Evolutionary conservation across 1,139 yeast genomes (phyloP).

Genomic region (Chernovozyma aurita): DNA sequence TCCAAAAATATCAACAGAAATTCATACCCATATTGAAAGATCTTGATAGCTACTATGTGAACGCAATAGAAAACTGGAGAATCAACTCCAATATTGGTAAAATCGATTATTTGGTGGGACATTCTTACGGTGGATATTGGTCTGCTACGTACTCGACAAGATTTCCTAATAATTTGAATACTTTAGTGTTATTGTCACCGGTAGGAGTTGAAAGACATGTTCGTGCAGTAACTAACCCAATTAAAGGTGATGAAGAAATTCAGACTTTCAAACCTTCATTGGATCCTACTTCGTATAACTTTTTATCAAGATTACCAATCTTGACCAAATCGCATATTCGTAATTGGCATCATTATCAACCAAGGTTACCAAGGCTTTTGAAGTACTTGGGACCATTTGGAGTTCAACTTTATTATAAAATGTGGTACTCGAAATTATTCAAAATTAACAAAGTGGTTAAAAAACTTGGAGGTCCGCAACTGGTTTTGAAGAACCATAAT

Average conservation of each 20-base stretch:
- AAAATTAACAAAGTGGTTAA: slow-evolving; percentile 40
- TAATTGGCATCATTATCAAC: slow-evolving; percentile 38
- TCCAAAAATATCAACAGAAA: slow-evolving; percentile 27
- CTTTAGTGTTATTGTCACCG: slow-evolving; percentile 76
- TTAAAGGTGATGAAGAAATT: slow-evolving; percentile 8
- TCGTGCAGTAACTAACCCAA: slow-evolving; percentile 51
- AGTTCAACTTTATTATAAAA: slow-evolving; percentile 34
- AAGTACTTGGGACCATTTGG: slow-evolving; percentile 51
- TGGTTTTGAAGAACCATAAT: slow-evolving; percentile 20
- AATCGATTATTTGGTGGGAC: slow-evolving; percentile 42
- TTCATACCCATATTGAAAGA: slow-evolving; percentile 40
- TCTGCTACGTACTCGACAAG: slow-evolving; percentile 36
- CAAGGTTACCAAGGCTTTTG: slow-evolving; percentile 41
- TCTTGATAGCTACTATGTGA: slow-evolving; percentile 33
- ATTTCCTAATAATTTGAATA: slow-evolving; percentile 55
- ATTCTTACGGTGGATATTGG: slow-evolving; percentile 48
- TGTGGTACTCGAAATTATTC: slow-evolving; percentile 43
- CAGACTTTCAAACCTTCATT: slow-evolving; percentile 25
- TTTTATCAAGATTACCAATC: slow-evolving; percentile 45
- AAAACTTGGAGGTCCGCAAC: slow-evolving; percentile 29
- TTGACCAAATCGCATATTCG: slow-evolving; percentile 25
- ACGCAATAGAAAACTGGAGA: slow-evolving; percentile 40
- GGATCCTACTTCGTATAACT: slow-evolving; percentile 32
- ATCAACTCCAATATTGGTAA: slow-evolving; percentile 21
- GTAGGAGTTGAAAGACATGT: slow-evolving; percentile 82